A percentile compares a stretch with the other conserved stretches of the same genome.
Conservation (phyloP, 768 basidiomycete genomes). For the Tubosaeta sp. region DNA sequence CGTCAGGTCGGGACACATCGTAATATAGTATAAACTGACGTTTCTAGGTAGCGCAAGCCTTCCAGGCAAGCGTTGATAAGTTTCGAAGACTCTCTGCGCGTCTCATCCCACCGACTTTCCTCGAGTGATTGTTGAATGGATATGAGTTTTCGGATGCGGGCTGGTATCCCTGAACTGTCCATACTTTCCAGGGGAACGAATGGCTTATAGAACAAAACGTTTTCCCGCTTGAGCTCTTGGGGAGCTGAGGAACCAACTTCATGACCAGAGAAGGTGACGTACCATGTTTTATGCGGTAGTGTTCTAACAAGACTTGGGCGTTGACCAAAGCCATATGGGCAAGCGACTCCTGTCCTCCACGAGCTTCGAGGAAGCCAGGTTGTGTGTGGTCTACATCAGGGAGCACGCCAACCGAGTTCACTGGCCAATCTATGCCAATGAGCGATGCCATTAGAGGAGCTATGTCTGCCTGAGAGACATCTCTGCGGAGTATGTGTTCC, state of each 20-base stretch:
- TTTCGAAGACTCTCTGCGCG: constrained; percentile 43
- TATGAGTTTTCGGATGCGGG: constrained; percentile 34
- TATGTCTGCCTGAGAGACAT: constrained; percentile 83
- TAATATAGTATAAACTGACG: constrained; percentile 28
- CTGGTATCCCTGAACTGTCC: constrained; percentile 23
- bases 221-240: constrained; percentile 57
- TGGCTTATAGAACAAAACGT: constrained; percentile 60
- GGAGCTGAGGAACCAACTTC: constrained; percentile 1
- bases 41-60: constrained; percentile 77
- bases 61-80: constrained; percentile 52
- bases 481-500: constrained; percentile 54
- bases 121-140: constrained; percentile 46
- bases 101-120: constrained; percentile 41
- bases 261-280: constrained; percentile 10
- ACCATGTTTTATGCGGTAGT: constrained; percentile 78
- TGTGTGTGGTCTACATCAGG: constrained; percentile 64
- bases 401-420: constrained; percentile 77
- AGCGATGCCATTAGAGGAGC: constrained; percentile 74
- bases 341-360: constrained; percentile 43
- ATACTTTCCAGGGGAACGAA: constrained; percentile 45
- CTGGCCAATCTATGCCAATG: constrained; percentile 70
- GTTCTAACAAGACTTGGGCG: constrained; percentile 67
- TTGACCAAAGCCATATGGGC: constrained; percentile 61
- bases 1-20: constrained; percentile 5
- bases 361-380: constrained; percentile 54